Base-by-base conservation (phyloP, 495 filamentous ascomycete genomes). In the Lentithecium fluviatile region DNA sequence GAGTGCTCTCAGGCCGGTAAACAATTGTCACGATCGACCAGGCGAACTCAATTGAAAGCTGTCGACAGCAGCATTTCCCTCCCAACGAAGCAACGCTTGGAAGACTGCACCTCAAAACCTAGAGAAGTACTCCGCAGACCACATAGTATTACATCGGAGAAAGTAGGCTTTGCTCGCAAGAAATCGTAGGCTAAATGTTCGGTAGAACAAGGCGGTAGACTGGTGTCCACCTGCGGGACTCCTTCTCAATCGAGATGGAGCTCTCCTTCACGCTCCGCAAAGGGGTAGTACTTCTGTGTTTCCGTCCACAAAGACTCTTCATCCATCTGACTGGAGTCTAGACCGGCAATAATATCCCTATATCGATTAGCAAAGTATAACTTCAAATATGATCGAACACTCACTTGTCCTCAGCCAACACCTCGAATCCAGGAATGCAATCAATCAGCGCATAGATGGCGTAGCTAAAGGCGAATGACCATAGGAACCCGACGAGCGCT, bases 311-410 rank as follows among this genome's bases (percentile, higher is more conserved):
- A 50, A 2, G 70, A 66, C 66, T 75, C 76, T 62, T 79, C 76
- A 45, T 75, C 73, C 77, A 80, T 78, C 63, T 80, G 76, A 20
- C 73, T 76, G 38, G 69, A 73, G 58, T 79, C 78, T 72, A 80
- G 75, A 0, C 78, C 77, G 8, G 66, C 65, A 52, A 79, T 69
- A 24, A 79, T 67, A 48, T 78, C 74, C 61, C 76, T 80, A 58
- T 6, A 32, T 32, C 29, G 29, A 48, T 6, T 48, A 29, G 65
- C 63, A 61, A 56, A 74, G 74, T 69, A n/a, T 37, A 13, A n/a
- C 17, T 6, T 7, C 20, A n/a, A 42, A 32, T 4, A 15, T 11
- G 56, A 8, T 7, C 12, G 37, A 20, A 36, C 7, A 56, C 62
- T 52, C 53, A 69, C 66, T 66, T 57, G 23, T 69, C 66, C 21